phyloP scores from a whole-genome alignment of 768 basidiomycete genomes.

The Pisolithus microcarpus region DNA sequence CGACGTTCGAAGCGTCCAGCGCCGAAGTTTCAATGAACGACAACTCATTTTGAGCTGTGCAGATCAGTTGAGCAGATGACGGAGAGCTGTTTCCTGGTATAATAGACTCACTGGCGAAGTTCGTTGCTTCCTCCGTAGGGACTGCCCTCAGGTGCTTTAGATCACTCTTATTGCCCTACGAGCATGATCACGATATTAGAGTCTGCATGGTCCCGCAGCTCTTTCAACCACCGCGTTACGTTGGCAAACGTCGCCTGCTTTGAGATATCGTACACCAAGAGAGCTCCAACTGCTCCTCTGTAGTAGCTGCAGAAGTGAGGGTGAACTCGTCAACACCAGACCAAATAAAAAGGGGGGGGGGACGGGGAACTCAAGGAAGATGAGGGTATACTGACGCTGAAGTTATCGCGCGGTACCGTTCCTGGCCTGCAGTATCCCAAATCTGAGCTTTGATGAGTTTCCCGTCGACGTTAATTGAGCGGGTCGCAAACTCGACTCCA shows the following conservation, averaged over 20 bases:
- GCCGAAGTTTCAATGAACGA: constrained; percentile 99
- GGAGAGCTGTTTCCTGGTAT: neutral
- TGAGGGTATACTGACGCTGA: constrained; percentile 61
- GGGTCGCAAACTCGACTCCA: constrained; percentile 97
- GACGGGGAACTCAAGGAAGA: neutral
- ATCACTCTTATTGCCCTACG: constrained; percentile 98
- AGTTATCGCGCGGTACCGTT: constrained; percentile 95
- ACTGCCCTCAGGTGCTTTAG: constrained; percentile 96
- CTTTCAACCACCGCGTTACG: constrained; percentile 94
- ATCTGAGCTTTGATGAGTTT: constrained; percentile 98
- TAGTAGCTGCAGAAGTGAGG: constrained; percentile 62
- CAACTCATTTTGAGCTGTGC: constrained; percentile 77
- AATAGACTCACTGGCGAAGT: constrained; percentile 65
- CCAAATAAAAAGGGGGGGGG: too few species aligned
- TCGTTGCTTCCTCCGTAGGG: constrained; percentile 94
- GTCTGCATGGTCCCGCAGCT: constrained; percentile 90
- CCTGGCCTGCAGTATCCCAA: constrained; percentile 99
- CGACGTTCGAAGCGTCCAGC: constrained; percentile 98
- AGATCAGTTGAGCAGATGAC: neutral
- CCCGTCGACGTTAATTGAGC: constrained; percentile 89
- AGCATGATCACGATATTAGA: constrained; percentile 94
- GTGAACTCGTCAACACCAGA: neutral
- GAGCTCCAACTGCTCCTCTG: constrained; percentile 90
- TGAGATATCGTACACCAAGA: constrained; percentile 91
- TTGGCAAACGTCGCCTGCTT: constrained; percentile 93